These are phyloP conservation scores for Blastocystis sp. DNA, from an alignment of 352 stramenopile species.

Conservation along the genomic window DNA sequence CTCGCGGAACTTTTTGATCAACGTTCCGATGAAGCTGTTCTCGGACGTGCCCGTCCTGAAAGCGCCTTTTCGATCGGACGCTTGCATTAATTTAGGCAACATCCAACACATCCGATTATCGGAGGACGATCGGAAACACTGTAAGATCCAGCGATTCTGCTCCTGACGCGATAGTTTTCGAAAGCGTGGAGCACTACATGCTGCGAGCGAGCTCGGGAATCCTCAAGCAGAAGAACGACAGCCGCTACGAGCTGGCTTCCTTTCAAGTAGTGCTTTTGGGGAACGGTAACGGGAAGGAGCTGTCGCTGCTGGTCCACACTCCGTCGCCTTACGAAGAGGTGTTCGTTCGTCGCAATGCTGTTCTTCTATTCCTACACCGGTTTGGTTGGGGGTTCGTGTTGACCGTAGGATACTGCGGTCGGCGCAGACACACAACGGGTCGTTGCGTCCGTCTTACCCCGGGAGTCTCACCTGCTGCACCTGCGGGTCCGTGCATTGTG, in stretches of 20 bases:
- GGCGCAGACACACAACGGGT: conserved; percentile 50
- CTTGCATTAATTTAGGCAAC: conserved; percentile 42
- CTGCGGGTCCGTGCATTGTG: conserved; percentile 12
- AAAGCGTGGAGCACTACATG: conserved; percentile 44
- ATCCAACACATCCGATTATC: conserved; percentile 43
- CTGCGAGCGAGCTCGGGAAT: conserved; percentile 43
- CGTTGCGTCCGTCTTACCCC: conserved; percentile 36
- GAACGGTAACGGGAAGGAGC: neutral
- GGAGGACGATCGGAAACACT: conserved; percentile 58
- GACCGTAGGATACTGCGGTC: conserved; percentile 59
- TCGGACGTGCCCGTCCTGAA: conserved; percentile 33
- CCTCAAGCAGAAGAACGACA: conserved; percentile 36
- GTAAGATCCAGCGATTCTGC: conserved; percentile 2
- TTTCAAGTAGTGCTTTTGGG: conserved; percentile 29
- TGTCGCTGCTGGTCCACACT: conserved; percentile 57
- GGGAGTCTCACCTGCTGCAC: conserved; percentile 59
- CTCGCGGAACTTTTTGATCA: conserved; percentile 63
- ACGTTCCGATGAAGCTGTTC: conserved; percentile 14
- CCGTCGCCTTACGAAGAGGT: conserved; percentile 59
- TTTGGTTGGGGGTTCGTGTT: neutral
- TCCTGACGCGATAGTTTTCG: conserved; percentile 37
- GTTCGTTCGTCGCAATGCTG: conserved; percentile 63
- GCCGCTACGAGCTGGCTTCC: conserved; percentile 45
- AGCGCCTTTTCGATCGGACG: conserved; percentile 8
- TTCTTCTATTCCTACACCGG: conserved; percentile 65